These are phyloP conservation scores for Barnettozyma sucrosica DNA, from an alignment of 805 yeast species.

Conservation along the genomic window DNA sequence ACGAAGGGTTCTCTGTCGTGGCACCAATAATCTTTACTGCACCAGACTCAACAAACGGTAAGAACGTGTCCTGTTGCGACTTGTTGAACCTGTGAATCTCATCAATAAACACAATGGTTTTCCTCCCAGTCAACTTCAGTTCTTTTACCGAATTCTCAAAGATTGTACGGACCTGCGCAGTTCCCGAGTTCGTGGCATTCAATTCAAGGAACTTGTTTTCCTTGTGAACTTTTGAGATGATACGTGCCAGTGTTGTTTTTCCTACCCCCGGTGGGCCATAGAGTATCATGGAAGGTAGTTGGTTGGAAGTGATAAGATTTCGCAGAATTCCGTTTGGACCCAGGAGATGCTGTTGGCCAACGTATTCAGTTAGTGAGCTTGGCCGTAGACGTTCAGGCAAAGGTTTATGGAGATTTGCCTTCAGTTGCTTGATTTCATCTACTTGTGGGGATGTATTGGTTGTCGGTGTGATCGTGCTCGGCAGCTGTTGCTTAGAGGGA, in stretches of 20 bases:
- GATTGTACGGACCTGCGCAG: slow-evolving; percentile 58
- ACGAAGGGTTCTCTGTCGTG: slow-evolving; percentile 94
- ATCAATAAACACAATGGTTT: slow-evolving; percentile 78
- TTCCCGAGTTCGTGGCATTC: slow-evolving; percentile 75
- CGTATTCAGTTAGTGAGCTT: slow-evolving; percentile 51
- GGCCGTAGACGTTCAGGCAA: slow-evolving; percentile 87
- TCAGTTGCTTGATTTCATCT: slow-evolving; percentile 17
- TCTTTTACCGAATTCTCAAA: slow-evolving; percentile 39
- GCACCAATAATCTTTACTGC: slow-evolving; percentile 83
- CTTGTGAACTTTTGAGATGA: slow-evolving; percentile 35
- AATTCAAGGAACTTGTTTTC: slow-evolving; percentile 60
- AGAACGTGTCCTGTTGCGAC: slow-evolving; percentile 80
- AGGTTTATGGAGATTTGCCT: slow-evolving; percentile 30
- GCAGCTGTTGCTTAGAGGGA: neutral
- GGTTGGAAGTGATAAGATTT: slow-evolving; percentile 54
- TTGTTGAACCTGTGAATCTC: slow-evolving; percentile 88
- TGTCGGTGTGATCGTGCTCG: neutral
- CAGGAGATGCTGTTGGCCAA: slow-evolving; percentile 82
- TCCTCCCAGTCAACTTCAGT: slow-evolving; percentile 36
- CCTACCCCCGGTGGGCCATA: slow-evolving; percentile 97
- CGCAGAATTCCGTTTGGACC: slow-evolving; percentile 58
- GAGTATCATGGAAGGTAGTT: slow-evolving; percentile 77
- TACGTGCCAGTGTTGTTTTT: slow-evolving; percentile 80
- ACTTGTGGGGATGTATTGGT: neutral
- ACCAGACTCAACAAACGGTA: slow-evolving; percentile 83